Evolutionary conservation across 2,329 filamentous ascomycete species (phyloP).

Genomic region (Apiospora kogelbergensis): DNA sequence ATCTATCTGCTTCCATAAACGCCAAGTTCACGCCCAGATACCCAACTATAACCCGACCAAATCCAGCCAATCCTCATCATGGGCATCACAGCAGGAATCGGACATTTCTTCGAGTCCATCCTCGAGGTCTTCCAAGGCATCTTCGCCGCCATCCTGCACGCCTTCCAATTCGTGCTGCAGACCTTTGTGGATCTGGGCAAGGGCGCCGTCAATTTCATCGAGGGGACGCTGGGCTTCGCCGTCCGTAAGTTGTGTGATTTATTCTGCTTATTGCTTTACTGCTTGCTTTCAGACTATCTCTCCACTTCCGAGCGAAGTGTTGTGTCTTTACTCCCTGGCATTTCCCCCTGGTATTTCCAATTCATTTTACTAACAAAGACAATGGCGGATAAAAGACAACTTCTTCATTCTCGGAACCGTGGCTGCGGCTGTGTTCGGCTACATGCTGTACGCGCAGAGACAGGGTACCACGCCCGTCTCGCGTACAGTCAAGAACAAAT

Average conservation of each 20-base stretch:
- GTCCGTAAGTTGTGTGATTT: conserved; percentile 24
- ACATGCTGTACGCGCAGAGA: conserved; percentile 29
- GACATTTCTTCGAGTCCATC: conserved; percentile 28
- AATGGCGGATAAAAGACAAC: conserved; percentile 22
- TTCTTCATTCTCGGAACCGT: conserved; percentile 33
- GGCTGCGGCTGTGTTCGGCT: conserved; percentile 28
- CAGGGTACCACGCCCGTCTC: conserved; percentile 25
- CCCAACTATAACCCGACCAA: neutral
- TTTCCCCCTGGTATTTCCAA: too few relatives aligned
- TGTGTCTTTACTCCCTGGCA: too few relatives aligned
- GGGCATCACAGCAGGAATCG: conserved; percentile 30
- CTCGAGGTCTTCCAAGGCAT: conserved; percentile 25
- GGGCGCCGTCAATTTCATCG: conserved; percentile 26
- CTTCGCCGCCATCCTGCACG: conserved; percentile 23
- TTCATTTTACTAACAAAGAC: neutral
- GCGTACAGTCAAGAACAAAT: conserved; percentile 25
- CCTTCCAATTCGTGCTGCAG: conserved; percentile 25
- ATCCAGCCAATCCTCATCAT: conserved; percentile 17
- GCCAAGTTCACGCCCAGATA: neutral
- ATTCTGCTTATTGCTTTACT: neutral
- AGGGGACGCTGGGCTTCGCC: conserved; percentile 32
- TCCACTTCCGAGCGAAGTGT: neutral
- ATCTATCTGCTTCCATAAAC: neutral
- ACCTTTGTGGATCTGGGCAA: conserved; percentile 22
- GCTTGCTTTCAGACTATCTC: neutral